Conservation (phyloP, 345 rosid species). For the Cardiospermum halicacabum region DNA sequence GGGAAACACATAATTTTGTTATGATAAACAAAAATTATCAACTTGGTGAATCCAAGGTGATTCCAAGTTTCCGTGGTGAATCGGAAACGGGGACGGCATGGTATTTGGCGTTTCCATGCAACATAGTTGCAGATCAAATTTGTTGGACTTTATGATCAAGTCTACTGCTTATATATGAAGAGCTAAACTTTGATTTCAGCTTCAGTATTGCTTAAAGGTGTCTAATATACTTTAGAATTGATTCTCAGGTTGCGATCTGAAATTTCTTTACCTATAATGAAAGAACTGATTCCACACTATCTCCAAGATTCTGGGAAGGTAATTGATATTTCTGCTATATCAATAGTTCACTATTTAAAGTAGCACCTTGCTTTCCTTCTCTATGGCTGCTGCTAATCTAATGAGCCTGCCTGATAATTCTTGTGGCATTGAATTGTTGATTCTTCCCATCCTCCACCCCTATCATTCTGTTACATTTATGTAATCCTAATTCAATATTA, state of each 20-base stretch:
- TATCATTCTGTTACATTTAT: not conserved
- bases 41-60: no score
- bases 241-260: slow-evolving; percentile 80
- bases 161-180: not conserved
- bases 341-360: not conserved
- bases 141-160: slow-evolving; percentile 1
- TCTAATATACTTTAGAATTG: slow-evolving; percentile 9
- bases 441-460: not conserved
- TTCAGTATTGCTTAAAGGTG: not conserved
- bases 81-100: no score
- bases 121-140: not conserved
- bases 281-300: slow-evolving; percentile 94
- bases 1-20: no score
- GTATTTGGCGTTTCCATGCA: no score
- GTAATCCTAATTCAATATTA: not conserved
- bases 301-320: slow-evolving; percentile 93
- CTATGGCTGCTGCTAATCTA: not conserved
- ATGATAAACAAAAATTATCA: no score
- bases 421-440: not conserved
- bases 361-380: not conserved
- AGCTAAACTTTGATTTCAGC: slow-evolving; percentile 1
- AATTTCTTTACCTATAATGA: slow-evolving; percentile 89
- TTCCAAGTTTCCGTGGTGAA: no score
- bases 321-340: slow-evolving; percentile 13
- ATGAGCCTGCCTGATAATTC: not conserved